A percentile compares a stretch with the other conserved stretches of the same genome.
These are phyloP conservation scores for Penicillium macrosclerotiorum DNA, from an alignment of 495 filamentous ascomycete species.

Conservation along the genomic window DNA sequence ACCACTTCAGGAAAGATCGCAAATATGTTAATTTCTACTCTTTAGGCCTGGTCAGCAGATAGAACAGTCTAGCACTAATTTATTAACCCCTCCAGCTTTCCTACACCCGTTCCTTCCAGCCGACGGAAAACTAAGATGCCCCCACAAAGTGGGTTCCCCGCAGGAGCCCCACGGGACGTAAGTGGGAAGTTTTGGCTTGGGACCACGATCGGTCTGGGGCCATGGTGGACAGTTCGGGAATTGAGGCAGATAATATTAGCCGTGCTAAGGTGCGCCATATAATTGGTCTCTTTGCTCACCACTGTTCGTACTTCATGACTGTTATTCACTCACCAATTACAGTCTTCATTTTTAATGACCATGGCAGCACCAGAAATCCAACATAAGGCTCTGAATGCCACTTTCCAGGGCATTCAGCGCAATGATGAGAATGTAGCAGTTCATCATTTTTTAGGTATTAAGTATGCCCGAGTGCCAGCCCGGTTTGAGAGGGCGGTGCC, in stretches of 20 bases:
- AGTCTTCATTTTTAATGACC: no score
- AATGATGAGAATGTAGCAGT: slow-evolving; percentile 13
- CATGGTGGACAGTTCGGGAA: slow-evolving; percentile 12
- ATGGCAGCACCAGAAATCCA: slow-evolving; percentile 28
- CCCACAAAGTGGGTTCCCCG: slow-evolving; percentile 25
- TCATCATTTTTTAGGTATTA: slow-evolving; percentile 37
- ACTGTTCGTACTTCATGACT: background rate
- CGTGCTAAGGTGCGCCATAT: background rate
- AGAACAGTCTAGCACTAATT: background rate
- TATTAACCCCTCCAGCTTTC: background rate
- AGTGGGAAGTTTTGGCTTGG: slow-evolving; percentile 1
- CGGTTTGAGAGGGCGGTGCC: slow-evolving; percentile 34
- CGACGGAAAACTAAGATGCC: background rate
- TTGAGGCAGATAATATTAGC: slow-evolving; percentile 10
- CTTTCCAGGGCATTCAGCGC: slow-evolving; percentile 29
- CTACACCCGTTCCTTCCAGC: background rate
- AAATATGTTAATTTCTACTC: no score
- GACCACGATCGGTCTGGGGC: background rate
- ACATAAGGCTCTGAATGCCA: slow-evolving; percentile 28
- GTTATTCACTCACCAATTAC: background rate
- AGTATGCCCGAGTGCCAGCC: slow-evolving; percentile 35
- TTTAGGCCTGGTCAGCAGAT: no score
- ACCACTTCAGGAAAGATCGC: no score
- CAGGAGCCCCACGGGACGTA: slow-evolving; percentile 22
- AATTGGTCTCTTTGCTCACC: background rate